Evolutionary conservation across 2,329 filamentous ascomycete genomes (phyloP).

Genomic region (Xylaria sp.): DNA sequence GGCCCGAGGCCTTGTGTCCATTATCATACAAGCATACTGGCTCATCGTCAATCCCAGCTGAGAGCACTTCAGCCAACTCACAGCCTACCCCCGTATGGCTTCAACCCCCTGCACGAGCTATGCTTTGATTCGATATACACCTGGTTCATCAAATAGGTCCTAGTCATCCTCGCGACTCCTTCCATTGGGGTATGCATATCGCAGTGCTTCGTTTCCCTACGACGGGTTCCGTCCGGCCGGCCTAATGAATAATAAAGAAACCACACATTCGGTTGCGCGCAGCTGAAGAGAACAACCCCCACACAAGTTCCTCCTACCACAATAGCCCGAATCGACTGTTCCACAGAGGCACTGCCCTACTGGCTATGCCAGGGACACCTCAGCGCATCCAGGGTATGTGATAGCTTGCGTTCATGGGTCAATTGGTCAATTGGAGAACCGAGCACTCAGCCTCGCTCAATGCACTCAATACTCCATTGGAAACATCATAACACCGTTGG

Average conservation of each 20-base stretch:
- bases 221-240: too few species aligned
- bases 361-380: not conserved
- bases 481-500: conserved; percentile 16
- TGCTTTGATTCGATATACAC: conserved; percentile 13
- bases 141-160: conserved; percentile 2
- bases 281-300: not conserved
- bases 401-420: conserved; percentile 4
- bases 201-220: not conserved
- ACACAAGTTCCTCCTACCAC: too few species aligned
- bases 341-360: not conserved
- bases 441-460: conserved; percentile 30
- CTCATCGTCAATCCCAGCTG: not conserved
- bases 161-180: not conserved
- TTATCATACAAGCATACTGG: not conserved
- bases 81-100: not conserved
- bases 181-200: conserved; percentile 15
- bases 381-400: not conserved
- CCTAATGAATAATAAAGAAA: not conserved
- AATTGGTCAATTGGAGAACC: conserved; percentile 5
- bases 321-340: not conserved
- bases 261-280: not conserved
- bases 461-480: conserved; percentile 18
- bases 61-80: not conserved
- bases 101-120: not conserved
- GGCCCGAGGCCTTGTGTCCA: not conserved